phyloP scores from a whole-genome alignment of 2,329 filamentous ascomycete genomes.

The Colletotrichum sp. region DNA sequence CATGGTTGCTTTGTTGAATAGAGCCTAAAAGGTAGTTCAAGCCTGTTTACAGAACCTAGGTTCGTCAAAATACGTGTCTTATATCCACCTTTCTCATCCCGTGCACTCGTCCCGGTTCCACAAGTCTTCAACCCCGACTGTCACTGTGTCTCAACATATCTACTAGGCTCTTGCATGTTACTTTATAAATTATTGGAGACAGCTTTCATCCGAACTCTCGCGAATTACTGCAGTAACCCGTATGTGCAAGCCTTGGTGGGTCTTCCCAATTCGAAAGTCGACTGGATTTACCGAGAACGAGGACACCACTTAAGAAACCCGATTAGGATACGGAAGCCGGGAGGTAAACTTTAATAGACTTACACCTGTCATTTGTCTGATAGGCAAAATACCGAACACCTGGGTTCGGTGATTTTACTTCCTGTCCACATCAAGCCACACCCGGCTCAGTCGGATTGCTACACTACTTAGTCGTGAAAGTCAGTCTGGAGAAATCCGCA shows the following conservation, averaged over 20 bases:
- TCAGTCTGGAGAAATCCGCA: background rate
- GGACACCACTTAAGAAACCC: background rate
- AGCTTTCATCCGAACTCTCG: background rate
- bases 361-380: background rate
- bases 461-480: background rate
- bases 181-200: background rate
- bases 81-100: background rate
- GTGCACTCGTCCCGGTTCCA: background rate
- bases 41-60: background rate
- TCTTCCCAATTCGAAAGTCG: background rate
- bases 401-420: background rate
- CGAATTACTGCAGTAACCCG: background rate
- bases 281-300: background rate
- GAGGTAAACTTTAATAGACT: background rate
- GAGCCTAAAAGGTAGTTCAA: background rate
- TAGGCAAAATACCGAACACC: background rate
- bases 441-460: background rate
- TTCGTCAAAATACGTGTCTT: background rate
- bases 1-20: background rate
- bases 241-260: background rate
- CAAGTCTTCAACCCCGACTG: background rate
- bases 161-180: background rate
- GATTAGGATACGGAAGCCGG: background rate
- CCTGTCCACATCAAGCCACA: background rate
- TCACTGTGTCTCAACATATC: background rate